Percentiles rank a stretch among this genome's conserved stretches.
Conservation (phyloP, 208 protist genomes). For the Trypanosoma mega region DNA sequence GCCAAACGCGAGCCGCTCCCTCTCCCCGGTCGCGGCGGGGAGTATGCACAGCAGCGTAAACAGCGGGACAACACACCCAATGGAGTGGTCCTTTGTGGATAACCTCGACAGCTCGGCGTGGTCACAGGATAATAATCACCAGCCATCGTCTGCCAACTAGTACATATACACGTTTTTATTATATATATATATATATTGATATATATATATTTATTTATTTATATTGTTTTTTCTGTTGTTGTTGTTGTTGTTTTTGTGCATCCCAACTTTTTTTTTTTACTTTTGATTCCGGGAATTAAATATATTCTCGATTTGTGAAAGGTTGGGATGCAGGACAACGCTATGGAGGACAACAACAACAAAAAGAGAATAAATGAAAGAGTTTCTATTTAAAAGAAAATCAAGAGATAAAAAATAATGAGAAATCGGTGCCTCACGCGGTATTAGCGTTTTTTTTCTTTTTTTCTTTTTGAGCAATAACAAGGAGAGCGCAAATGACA, state of each 20-base stretch:
- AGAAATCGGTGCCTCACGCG: not conserved
- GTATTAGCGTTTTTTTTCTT: not conserved
- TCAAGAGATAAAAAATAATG: not conserved
- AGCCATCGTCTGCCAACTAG: too few species aligned
- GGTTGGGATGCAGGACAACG: too few species aligned
- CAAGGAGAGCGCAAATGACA: conserved; percentile 12
- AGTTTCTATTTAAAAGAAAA: too few species aligned
- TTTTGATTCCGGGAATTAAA: too few species aligned
- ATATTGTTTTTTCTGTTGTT: conserved; percentile 18
- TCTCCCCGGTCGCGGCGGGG: not conserved
- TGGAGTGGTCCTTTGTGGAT: conserved; percentile 15
- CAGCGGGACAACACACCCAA: conserved; percentile 4
- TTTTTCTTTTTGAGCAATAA: not conserved
- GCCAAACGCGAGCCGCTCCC: not conserved
- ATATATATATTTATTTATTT: conserved; percentile 9
- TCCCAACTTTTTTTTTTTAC: conserved; percentile 12
- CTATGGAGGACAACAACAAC: too few species aligned
- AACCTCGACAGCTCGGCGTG: not conserved
- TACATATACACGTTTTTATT: conserved; percentile 3
- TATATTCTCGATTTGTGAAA: too few species aligned
- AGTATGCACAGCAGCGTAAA: conserved; percentile 4
- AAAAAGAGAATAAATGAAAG: conserved; percentile 15
- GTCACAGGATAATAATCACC: not conserved
- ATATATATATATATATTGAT: not conserved
- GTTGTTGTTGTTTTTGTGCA: not conserved